phyloP scores from a whole-genome alignment of 306 rosid species.

The Cercis canadensis region DNA sequence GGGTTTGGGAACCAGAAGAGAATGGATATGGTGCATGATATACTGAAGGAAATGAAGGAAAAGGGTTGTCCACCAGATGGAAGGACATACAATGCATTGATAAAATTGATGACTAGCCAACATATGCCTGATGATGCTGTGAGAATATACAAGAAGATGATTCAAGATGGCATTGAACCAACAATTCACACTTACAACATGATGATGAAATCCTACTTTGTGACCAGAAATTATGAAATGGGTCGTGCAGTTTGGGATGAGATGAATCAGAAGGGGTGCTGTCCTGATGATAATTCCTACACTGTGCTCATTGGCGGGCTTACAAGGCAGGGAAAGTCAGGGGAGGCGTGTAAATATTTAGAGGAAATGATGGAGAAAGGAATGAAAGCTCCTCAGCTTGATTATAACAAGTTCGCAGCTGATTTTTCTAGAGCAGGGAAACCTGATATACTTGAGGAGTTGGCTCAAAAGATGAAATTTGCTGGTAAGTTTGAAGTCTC shows the following conservation, averaged over 20 bases:
- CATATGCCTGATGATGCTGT: conserved; percentile 82
- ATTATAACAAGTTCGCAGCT: conserved; percentile 80
- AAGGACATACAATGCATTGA: conserved; percentile 74
- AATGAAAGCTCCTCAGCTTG: conserved; percentile 92
- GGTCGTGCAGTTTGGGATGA: conserved; percentile 73
- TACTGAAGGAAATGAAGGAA: conserved; percentile 69
- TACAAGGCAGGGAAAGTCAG: conserved; percentile 68
- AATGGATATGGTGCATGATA: conserved; percentile 64
- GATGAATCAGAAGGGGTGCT: conserved; percentile 73
- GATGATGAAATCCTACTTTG: conserved; percentile 88
- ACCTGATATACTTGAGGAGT: conserved; percentile 72
- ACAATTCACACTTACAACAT: conserved; percentile 85
- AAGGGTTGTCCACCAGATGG: conserved; percentile 76
- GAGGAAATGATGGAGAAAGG: conserved; percentile 90
- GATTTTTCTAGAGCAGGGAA: conserved; percentile 81
- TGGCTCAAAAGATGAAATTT: conserved; percentile 76
- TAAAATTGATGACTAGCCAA: conserved; percentile 73
- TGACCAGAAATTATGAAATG: conserved; percentile 67
- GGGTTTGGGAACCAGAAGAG: conserved; percentile 87
- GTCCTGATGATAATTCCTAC: conserved; percentile 88
- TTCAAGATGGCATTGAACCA: conserved; percentile 63
- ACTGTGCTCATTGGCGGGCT: conserved; percentile 80
- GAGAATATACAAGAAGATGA: conserved; percentile 79
- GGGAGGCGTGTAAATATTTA: conserved; percentile 76
- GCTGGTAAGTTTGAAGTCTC: conserved; percentile 83